Evolutionary conservation across 305 asterid species (phyloP).

Genomic region (Fraxinus velutina): DNA sequence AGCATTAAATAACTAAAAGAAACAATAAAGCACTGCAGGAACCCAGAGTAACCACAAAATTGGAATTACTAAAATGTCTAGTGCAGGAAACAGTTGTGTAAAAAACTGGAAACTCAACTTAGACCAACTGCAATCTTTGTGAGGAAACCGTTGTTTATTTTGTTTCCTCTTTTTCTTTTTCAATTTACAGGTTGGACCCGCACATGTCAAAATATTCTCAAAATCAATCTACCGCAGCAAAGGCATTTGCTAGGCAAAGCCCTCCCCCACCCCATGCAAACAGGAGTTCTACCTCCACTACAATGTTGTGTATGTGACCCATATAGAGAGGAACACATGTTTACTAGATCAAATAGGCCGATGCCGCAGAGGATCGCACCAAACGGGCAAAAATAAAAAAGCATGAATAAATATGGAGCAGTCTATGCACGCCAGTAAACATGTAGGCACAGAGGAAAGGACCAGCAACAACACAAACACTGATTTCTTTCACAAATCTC

Average conservation of each 20-base stretch:
- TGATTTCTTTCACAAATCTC: neutral
- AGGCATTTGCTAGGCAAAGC: neutral
- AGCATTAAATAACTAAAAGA: neutral
- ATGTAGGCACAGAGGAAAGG: neutral
- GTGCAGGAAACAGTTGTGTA: neutral
- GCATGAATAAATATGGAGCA: neutral
- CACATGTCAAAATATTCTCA: neutral
- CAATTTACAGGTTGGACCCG: neutral
- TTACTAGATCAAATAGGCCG: neutral
- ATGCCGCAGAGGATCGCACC: neutral
- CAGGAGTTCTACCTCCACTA: neutral
- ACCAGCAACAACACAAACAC: neutral
- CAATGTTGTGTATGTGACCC: neutral
- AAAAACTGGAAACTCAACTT: neutral
- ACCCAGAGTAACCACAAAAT: neutral
- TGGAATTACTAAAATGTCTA: neutral
- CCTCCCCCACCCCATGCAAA: neutral
- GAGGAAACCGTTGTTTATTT: neutral
- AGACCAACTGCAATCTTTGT: neutral
- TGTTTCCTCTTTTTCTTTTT: neutral
- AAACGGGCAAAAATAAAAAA: neutral
- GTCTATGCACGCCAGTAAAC: neutral
- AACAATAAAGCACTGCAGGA: constrained; percentile 1
- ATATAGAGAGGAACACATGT: neutral
- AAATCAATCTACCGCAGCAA: neutral